These are phyloP conservation scores for Solanum virginianum DNA, from an alignment of 257 asterid genomes.

Conservation along the genomic window DNA sequence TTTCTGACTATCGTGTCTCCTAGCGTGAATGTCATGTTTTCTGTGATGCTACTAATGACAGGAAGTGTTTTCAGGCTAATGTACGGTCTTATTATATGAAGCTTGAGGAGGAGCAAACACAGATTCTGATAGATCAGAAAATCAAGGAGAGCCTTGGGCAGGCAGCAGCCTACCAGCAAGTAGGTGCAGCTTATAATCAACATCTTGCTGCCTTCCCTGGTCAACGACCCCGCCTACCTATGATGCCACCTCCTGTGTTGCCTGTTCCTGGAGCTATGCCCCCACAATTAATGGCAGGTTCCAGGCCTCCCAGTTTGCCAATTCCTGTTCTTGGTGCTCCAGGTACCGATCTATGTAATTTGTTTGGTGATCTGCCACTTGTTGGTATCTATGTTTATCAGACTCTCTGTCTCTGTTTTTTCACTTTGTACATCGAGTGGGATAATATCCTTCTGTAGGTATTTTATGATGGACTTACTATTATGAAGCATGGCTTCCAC, in stretches of 20 bases:
- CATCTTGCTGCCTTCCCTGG: slow-evolving; percentile 62
- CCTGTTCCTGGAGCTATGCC: slow-evolving; percentile 28
- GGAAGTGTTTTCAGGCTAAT: slow-evolving; percentile 32
- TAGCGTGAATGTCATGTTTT: not conserved
- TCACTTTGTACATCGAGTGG: not conserved
- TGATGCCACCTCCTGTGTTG: slow-evolving; percentile 34
- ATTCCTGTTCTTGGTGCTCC: slow-evolving; percentile 32
- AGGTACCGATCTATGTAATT: slow-evolving; percentile 9
- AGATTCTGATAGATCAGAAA: slow-evolving; percentile 44
- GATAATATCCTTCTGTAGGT: not conserved
- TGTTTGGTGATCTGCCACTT: not conserved
- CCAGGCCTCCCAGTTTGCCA: slow-evolving; percentile 36
- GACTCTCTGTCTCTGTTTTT: not conserved
- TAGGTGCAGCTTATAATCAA: slow-evolving; percentile 53
- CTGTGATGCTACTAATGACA: not conserved
- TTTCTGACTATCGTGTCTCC: not conserved
- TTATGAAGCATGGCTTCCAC: not conserved
- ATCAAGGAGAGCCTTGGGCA: slow-evolving; percentile 64
- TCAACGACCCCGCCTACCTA: slow-evolving; percentile 32
- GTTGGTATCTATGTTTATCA: not conserved
- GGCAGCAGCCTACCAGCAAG: slow-evolving; percentile 38
- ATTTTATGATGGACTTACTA: not conserved
- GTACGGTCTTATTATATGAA: slow-evolving; percentile 50
- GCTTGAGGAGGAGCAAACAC: slow-evolving; percentile 58
- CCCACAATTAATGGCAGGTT: slow-evolving; percentile 29